Base-by-base conservation (phyloP, 768 basidiomycete genomes). In the Gymnopilus junonius region DNA sequence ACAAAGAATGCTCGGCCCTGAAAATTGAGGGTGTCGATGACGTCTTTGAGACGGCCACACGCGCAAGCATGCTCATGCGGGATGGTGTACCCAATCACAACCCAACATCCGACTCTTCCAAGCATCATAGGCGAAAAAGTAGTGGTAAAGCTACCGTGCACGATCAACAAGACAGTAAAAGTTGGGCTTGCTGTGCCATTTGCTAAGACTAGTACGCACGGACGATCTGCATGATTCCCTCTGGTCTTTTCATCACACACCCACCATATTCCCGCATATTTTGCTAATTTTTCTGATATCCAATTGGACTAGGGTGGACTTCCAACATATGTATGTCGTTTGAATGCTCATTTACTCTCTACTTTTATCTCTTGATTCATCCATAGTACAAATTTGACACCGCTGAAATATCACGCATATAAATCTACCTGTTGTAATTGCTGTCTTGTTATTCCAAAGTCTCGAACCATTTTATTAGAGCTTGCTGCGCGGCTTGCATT, bases 21-120 rank as follows among this genome's bases (percentile, higher is more conserved):
- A 91, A 88, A 78, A 92, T 93, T 57, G 90, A 93, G 78, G 95
- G 95, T 58, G 95, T 97, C 14, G 97, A 99, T 75, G 94, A 97
- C 69, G 94, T 98, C 46, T 99, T 99, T 69, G 97, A 99, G 79
- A 92, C 93, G 0, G 97, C 97, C 32, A 99, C 97, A 11, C 83
- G 97, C 45, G 95, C 94, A 46, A 95, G 94, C 73, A 97, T 99
- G 93, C 78, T 99, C 61, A 95, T 97, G 85, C 83, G 95, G 21
- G 95, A 96, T 61, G 92, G 92, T 2, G 90, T 87, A 25, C 85
- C 87, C 8, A 77, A 80, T 29, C 77, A 82, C 71, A 75, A 37
- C 73, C 68, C 21, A 72, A 65, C 64, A 74, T 74, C 69, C 37
- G 77, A 75, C 66, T 74, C 76, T 31, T 74, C 69, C 8, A 79